Evolutionary conservation across 345 rosid species (phyloP), one percentile per base, ranked within the genome.

Genomic region (Populus simonii): DNA sequence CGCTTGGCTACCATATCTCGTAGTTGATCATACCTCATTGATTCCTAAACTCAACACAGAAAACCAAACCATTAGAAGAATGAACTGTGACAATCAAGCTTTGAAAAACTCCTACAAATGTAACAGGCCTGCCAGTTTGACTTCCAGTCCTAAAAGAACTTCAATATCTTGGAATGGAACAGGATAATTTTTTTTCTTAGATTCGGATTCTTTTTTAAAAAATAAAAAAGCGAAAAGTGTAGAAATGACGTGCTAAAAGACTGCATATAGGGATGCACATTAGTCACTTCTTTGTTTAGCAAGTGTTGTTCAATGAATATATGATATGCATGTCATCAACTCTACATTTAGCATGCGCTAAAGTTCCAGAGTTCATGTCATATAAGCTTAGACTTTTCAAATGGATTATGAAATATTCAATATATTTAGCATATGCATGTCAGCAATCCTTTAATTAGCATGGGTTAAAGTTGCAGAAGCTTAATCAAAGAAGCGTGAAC

Each of bases 21-120:
- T 66, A 94, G 91, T 59, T 94, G 97, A 85, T 94, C 97, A 79
- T 93, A 94, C 39, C 90, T 86, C 93, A 86, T 88, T 59, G 97
- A 93, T 84, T 94, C 97, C 98, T 94, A 84, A 65, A 73, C 5
- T 3, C 66, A 78, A 55, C 75, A 87, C 76, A 73, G 47, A 17
- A 77, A 82, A 66, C 65, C 29, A 78, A 70, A 77, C 23, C 45
- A 55, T 73, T 68, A 78, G 36, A 25, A 57, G 72, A 73, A 65
- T 51, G 23, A 66, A 25, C 12, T 7, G 7, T 5, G 22, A 20
- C 47, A 70, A 1, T 77, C 45, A 61, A 41, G 55, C 59, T 31
- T 59, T 57, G 39, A 43, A 6, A 68, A 70, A 70, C 68, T 59
- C 59, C 38, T 16, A 18, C 31, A 43, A 53, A 68, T 7, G 35